These are phyloP conservation scores for Colletotrichum trifolii DNA, from an alignment of 2,329 filamentous ascomycete genomes.

Conservation along the genomic window DNA sequence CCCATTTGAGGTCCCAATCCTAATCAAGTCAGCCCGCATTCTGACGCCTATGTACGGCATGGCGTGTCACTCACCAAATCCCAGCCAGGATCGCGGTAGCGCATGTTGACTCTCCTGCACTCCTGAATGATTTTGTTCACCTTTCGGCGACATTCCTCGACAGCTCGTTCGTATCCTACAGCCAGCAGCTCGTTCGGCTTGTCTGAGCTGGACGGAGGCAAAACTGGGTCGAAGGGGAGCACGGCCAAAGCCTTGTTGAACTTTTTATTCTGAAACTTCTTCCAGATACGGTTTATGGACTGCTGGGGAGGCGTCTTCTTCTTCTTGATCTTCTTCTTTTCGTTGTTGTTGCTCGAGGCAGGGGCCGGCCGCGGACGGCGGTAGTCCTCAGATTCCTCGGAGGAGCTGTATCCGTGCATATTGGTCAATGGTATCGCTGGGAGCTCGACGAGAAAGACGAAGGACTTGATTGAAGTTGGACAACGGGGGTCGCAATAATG, in stretches of 20 bases:
- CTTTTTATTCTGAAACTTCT: constrained; percentile 65
- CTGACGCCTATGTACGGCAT: neutral
- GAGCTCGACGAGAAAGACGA: neutral
- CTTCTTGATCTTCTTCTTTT: constrained; percentile 67
- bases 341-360: constrained; percentile 46
- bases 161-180: constrained; percentile 71
- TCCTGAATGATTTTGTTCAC: constrained; percentile 71
- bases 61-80: constrained; percentile 60
- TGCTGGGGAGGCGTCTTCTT: constrained; percentile 72
- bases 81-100: constrained; percentile 77
- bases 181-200: constrained; percentile 70
- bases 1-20: constrained; percentile 77
- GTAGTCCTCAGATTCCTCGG: constrained; percentile 61
- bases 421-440: constrained; percentile 2
- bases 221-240: constrained; percentile 71
- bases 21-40: constrained; percentile 40
- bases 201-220: constrained; percentile 59
- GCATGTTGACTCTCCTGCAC: constrained; percentile 80
- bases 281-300: constrained; percentile 75
- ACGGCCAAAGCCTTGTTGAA: constrained; percentile 75
- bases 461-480: neutral
- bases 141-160: constrained; percentile 71
- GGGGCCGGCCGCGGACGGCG: constrained; percentile 50
- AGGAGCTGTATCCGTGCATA: constrained; percentile 62
- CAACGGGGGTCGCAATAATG: neutral